These are phyloP conservation scores for Caloboletus firmus DNA, from an alignment of 1,284 basidiomycete genomes.

Conservation along the genomic window DNA sequence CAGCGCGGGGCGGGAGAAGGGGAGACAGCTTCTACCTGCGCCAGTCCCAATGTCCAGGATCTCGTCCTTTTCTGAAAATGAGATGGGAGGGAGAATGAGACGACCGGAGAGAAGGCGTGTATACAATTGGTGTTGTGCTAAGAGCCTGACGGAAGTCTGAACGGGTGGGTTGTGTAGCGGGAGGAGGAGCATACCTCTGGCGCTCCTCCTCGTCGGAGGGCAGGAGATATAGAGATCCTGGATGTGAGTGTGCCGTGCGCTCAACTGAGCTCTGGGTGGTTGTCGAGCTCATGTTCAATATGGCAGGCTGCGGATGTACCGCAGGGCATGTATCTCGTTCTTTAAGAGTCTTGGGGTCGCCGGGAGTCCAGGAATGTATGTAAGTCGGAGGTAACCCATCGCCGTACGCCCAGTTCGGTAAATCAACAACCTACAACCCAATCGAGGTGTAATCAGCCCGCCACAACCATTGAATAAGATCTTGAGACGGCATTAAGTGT, in stretches of 20 bases:
- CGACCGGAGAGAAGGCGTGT: constrained; percentile 21
- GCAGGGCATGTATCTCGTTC: not conserved
- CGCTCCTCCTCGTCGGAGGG: constrained; percentile 31
- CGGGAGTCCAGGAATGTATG: too few species aligned
- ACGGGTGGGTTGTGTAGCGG: not conserved
- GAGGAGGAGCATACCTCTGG: constrained; percentile 14
- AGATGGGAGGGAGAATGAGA: constrained; percentile 22
- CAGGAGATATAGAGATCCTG: constrained; percentile 25
- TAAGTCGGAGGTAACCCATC: too few species aligned
- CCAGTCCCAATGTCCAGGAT: constrained; percentile 29
- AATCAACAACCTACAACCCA: too few species aligned
- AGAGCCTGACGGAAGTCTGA: constrained; percentile 11
- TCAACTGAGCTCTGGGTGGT: not conserved
- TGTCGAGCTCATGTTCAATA: constrained; percentile 6
- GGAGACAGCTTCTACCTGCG: constrained; percentile 7
- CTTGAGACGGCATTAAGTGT: too few species aligned
- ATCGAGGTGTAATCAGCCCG: too few species aligned
- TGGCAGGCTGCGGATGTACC: too few species aligned
- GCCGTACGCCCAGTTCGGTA: too few species aligned
- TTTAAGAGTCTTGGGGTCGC: not conserved
- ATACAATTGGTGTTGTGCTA: constrained; percentile 19
- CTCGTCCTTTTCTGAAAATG: constrained; percentile 17
- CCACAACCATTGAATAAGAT: too few species aligned
- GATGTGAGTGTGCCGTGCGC: constrained; percentile 16
- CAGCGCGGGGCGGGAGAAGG: too few species aligned